phyloP scores from a whole-genome alignment of 331 rosid genomes.

The Phaseolus coccineus region DNA sequence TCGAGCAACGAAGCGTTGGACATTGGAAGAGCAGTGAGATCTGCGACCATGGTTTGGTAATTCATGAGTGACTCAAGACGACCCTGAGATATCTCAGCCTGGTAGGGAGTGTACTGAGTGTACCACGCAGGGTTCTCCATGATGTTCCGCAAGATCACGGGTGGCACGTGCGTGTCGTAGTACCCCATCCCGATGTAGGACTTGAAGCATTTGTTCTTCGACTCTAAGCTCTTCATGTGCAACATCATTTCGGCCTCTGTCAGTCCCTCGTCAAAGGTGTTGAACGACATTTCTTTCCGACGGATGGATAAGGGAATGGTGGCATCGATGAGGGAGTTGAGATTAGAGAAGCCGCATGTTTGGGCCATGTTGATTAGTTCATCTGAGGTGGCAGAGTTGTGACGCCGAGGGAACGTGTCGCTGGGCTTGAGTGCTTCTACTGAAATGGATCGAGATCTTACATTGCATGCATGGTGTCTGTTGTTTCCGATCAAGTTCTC shows the following conservation, averaged over 20 bases:
- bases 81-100: slow-evolving; percentile 88
- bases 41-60: slow-evolving; percentile 73
- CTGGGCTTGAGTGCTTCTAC: slow-evolving; percentile 80
- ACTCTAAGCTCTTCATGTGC: slow-evolving; percentile 68
- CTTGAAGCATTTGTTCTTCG: slow-evolving; percentile 71
- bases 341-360: slow-evolving; percentile 58
- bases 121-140: slow-evolving; percentile 94
- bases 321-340: slow-evolving; percentile 72
- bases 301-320: slow-evolving; percentile 83
- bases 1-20: slow-evolving; percentile 89
- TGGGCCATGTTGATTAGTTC: slow-evolving; percentile 73
- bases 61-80: slow-evolving; percentile 84
- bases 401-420: slow-evolving; percentile 84
- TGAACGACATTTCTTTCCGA: slow-evolving; percentile 60
- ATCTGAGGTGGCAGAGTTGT: slow-evolving; percentile 78
- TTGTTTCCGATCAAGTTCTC: neutral
- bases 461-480: slow-evolving; percentile 35
- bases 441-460: slow-evolving; percentile 65
- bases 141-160: slow-evolving; percentile 81
- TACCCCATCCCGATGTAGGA: slow-evolving; percentile 84
- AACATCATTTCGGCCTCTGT: slow-evolving; percentile 77
- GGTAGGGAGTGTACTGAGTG: slow-evolving; percentile 90
- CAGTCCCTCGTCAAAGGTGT: slow-evolving; percentile 69
- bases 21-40: slow-evolving; percentile 90
- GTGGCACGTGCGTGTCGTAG: slow-evolving; percentile 77